These are phyloP conservation scores for Delitschia confertaspora DNA, from an alignment of 495 filamentous ascomycete genomes.

Conservation along the genomic window DNA sequence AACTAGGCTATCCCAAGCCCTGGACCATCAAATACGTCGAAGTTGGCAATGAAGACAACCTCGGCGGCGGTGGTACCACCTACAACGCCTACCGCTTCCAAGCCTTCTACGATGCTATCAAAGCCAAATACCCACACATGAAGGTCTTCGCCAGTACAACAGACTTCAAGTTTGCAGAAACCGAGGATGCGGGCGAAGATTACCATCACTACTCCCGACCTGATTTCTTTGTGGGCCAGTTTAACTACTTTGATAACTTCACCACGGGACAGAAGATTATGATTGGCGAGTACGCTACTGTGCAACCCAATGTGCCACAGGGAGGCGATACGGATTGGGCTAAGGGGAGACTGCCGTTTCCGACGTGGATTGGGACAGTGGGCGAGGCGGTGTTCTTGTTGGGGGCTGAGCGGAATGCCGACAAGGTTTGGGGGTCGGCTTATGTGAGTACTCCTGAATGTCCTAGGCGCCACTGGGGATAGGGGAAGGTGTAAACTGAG, in stretches of 20 bases:
- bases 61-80: slow-evolving; percentile 44
- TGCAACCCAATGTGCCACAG: slow-evolving; percentile 42
- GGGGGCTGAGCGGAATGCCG: slow-evolving; percentile 57
- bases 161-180: slow-evolving; percentile 15
- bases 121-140: slow-evolving; percentile 51
- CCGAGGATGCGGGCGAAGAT: slow-evolving; percentile 26
- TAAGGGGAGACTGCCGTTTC: slow-evolving; percentile 22
- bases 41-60: slow-evolving; percentile 56
- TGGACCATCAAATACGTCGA: slow-evolving; percentile 53
- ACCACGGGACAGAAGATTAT: slow-evolving; percentile 9
- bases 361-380: slow-evolving; percentile 50
- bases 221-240: slow-evolving; percentile 23
- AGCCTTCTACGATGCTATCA: slow-evolving; percentile 48
- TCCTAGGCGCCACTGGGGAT: background rate
- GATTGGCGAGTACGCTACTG: slow-evolving; percentile 46
- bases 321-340: slow-evolving; percentile 41
- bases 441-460: slow-evolving; percentile 16
- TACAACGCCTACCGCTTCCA: slow-evolving; percentile 50
- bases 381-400: slow-evolving; percentile 60
- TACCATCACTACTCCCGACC: slow-evolving; percentile 30
- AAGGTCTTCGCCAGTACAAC: slow-evolving; percentile 44
- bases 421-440: slow-evolving; percentile 38
- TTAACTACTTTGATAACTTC: slow-evolving; percentile 19
- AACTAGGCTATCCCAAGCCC: slow-evolving; percentile 49
- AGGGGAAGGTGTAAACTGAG: too few relatives aligned